Conservation (phyloP, 257 asterid species). For the Petrea volubilis region DNA sequence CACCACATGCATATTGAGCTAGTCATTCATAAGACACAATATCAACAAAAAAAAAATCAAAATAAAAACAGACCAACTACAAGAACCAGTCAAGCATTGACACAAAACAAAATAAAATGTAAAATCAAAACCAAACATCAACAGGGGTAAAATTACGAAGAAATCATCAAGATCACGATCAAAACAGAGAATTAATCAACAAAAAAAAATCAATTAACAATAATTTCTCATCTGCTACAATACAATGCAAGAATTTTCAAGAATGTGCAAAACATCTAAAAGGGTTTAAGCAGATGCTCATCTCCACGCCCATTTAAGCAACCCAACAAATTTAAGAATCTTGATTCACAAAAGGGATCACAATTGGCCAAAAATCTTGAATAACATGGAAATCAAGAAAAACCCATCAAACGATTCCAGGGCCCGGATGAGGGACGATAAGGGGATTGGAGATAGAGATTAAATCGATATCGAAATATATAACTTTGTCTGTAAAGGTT, state of each 20-base stretch:
- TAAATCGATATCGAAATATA: neutral
- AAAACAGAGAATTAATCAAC: neutral
- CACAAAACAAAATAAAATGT: neutral
- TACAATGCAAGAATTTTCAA: too few species aligned
- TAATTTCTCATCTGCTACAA: neutral
- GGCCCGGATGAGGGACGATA: neutral
- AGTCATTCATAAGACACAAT: neutral
- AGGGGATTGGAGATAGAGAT: neutral
- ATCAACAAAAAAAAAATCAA: neutral
- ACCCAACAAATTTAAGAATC: neutral
- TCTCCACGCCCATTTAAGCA: neutral
- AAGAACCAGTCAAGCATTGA: neutral
- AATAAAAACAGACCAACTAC: neutral
- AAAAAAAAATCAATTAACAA: neutral
- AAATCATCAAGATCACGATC: neutral
- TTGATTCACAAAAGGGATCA: neutral
- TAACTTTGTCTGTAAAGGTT: neutral
- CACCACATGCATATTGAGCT: neutral
- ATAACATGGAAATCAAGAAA: neutral
- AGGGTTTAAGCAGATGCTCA: neutral
- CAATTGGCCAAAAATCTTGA: neutral
- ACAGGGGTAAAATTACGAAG: neutral
- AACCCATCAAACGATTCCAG: neutral
- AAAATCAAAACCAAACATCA: neutral
- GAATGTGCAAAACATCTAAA: neutral